Percentiles rank a stretch among this genome's conserved stretches.
phyloP scores from a whole-genome alignment of 148 eudicot species.

The Rhododendron ferrugineum region DNA sequence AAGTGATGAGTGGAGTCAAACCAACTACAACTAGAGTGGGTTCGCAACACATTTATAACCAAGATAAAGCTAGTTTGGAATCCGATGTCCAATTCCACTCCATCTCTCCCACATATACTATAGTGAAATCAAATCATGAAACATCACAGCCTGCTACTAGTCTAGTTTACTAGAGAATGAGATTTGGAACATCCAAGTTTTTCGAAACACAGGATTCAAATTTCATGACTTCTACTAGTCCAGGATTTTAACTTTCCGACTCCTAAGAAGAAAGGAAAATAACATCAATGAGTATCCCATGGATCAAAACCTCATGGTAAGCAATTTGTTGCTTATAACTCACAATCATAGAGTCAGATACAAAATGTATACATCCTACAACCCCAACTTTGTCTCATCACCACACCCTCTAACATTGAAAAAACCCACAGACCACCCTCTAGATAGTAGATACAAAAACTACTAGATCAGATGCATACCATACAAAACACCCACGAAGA shows the following conservation, averaged over 20 bases:
- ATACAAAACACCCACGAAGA: background rate
- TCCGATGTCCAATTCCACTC: background rate
- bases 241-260: background rate
- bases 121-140: background rate
- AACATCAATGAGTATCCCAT: background rate
- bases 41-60: background rate
- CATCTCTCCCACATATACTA: background rate
- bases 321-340: background rate
- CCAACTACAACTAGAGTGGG: background rate
- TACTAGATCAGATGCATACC: constrained; percentile 1
- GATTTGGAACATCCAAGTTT: background rate
- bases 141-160: background rate
- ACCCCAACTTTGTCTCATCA: background rate
- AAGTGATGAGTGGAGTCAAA: background rate
- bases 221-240: background rate
- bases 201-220: background rate
- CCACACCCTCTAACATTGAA: background rate
- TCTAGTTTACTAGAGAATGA: background rate
- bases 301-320: background rate
- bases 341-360: background rate
- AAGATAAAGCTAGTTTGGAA: background rate
- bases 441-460: background rate
- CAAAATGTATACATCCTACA: background rate
- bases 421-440: background rate
- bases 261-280: background rate